A percentile compares a stretch with the other conserved stretches of the same genome.
These are phyloP conservation scores for Entrophospora sp. DNA, from an alignment of 192 early-diverging fungal species.

Conservation along the genomic window DNA sequence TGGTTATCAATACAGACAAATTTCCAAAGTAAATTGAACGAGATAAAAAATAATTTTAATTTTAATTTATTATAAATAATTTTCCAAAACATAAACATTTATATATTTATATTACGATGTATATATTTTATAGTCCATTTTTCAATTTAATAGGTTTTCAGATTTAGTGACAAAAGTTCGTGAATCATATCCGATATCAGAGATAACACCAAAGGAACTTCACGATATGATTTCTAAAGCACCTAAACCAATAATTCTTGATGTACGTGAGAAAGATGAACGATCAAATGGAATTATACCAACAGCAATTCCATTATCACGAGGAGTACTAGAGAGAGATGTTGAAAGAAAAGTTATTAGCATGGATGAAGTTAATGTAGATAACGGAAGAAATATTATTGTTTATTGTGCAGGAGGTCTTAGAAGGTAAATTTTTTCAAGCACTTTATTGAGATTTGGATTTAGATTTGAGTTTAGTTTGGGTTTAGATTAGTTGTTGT, in stretches of 20 bases:
- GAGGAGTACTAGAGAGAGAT: constrained; percentile 40
- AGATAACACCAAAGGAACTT: constrained; percentile 14
- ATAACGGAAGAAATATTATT: constrained; percentile 34
- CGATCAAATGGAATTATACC: constrained; percentile 36
- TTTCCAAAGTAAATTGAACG: no score
- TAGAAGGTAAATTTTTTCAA: constrained; percentile 10
- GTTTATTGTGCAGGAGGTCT: constrained; percentile 48
- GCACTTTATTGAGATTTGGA: not conserved
- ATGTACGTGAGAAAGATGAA: constrained; percentile 43
- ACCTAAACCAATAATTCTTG: constrained; percentile 29
- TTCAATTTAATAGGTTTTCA: not conserved
- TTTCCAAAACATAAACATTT: no score
- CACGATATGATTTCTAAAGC: not conserved
- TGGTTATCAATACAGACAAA: no score
- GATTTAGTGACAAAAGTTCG: not conserved
- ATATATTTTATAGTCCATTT: no score
- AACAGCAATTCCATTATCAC: constrained; percentile 34
- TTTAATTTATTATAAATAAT: no score
- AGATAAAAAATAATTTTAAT: no score
- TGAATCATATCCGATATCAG: constrained; percentile 14
- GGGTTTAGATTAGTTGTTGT: no score
- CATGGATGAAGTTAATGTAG: constrained; percentile 31
- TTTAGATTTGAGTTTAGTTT: no score
- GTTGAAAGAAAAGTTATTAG: constrained; percentile 35
- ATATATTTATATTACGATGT: no score